Evolutionary conservation across 1,284 basidiomycete genomes (phyloP).

Genomic region (Meripilus lineatus): DNA sequence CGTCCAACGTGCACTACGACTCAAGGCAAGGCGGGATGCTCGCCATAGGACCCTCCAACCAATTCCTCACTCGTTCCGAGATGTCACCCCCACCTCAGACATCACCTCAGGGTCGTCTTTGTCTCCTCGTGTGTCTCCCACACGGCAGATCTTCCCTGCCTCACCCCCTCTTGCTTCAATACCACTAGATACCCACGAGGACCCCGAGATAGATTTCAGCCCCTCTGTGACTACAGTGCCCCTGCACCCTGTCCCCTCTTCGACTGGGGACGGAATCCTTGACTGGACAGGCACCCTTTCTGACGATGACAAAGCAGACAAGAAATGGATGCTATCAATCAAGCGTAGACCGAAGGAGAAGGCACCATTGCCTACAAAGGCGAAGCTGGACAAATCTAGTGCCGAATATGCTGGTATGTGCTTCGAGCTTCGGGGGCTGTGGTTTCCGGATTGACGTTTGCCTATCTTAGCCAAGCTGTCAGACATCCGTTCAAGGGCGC

Average conservation of each 20-base stretch:
- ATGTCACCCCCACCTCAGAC: conserved; percentile 20
- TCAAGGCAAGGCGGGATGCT: conserved; percentile 68
- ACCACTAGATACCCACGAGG: conserved; percentile 18
- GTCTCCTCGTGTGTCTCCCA: conserved; percentile 32
- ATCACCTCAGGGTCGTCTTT: conserved; percentile 27
- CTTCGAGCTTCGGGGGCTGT: background rate
- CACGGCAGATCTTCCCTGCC: conserved; percentile 14
- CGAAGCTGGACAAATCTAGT: conserved; percentile 33
- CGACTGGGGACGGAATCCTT: conserved; percentile 57
- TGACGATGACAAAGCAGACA: conserved; percentile 53
- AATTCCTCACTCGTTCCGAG: conserved; percentile 19
- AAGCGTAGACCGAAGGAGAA: conserved; percentile 59
- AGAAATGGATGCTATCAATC: conserved; percentile 55
- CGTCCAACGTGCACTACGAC: conserved; percentile 63
- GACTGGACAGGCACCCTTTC: conserved; percentile 56
- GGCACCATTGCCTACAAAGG: conserved; percentile 29
- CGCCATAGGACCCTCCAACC: conserved; percentile 41
- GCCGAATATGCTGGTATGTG: conserved; percentile 22
- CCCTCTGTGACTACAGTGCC: conserved; percentile 49
- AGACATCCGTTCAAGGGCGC: conserved; percentile 44
- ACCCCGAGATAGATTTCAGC: conserved; percentile 64
- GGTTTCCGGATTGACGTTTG: background rate
- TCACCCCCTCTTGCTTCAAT: conserved; percentile 13
- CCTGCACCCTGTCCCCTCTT: conserved; percentile 55
- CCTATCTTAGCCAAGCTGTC: conserved; percentile 50